Percentiles rank a stretch among this genome's conserved stretches.
Conservation (phyloP, 192 early-diverging fungal genomes). For the Coemansia interrupta region DNA sequence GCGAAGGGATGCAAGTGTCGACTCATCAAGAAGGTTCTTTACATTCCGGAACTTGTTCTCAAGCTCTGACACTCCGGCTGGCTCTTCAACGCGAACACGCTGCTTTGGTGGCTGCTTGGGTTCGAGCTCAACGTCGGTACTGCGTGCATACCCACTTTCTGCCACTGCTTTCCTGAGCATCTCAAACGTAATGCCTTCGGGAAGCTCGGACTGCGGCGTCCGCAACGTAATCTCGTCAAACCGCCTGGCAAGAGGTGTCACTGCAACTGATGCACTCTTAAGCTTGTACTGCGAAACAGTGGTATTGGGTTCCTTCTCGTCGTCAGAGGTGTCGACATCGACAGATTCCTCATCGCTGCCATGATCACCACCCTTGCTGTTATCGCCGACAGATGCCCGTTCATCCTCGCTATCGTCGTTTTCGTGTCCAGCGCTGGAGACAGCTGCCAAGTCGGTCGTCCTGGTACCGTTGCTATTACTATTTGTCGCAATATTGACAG, state of each 20-base stretch:
- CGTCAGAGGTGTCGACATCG: background rate
- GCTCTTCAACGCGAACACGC: constrained; percentile 37
- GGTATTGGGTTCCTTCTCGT: background rate
- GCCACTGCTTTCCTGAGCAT: constrained; percentile 51
- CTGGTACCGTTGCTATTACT: no score
- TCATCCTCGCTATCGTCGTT: background rate
- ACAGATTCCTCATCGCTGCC: background rate
- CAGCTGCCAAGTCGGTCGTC: no score
- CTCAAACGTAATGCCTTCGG: constrained; percentile 44
- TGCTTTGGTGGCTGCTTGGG: constrained; percentile 25
- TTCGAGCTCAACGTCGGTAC: constrained; percentile 29
- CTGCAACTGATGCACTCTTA: background rate
- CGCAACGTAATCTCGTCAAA: constrained; percentile 33
- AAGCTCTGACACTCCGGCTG: constrained; percentile 48
- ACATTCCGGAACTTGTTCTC: constrained; percentile 47
- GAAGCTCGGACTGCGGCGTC: constrained; percentile 46
- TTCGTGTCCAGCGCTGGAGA: no score
- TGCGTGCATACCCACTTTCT: constrained; percentile 48
- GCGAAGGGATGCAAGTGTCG: constrained; percentile 46
- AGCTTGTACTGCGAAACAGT: background rate
- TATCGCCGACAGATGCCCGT: background rate
- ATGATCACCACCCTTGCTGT: background rate
- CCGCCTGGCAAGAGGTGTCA: background rate
- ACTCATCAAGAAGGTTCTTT: constrained; percentile 43
- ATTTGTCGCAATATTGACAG: no score